Conservation (phyloP, 1,284 basidiomycete genomes). For the Ustilago esculenta region DNA sequence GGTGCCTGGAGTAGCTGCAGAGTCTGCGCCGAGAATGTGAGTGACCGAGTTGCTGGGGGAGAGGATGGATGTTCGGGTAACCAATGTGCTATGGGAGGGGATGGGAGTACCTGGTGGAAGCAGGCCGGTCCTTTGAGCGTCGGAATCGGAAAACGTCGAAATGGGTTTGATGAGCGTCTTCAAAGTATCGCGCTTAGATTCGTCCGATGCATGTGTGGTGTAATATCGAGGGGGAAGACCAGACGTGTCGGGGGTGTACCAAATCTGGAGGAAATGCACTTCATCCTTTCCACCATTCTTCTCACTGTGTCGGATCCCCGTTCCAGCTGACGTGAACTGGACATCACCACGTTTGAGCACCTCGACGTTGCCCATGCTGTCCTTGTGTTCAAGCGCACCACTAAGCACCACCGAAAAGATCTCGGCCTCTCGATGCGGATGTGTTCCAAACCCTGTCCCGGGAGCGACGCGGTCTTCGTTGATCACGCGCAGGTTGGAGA, state of each 20-base stretch:
- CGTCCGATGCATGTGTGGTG: slow-evolving; percentile 44
- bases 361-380: slow-evolving; percentile 89
- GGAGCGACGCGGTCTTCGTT: slow-evolving; percentile 89
- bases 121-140: slow-evolving; percentile 29
- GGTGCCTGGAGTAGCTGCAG: slow-evolving; percentile 13
- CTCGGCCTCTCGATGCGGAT: slow-evolving; percentile 79
- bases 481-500: slow-evolving; percentile 71
- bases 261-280: slow-evolving; percentile 60
- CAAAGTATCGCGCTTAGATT: slow-evolving; percentile 42
- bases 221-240: slow-evolving; percentile 51
- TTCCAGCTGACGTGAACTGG: slow-evolving; percentile 89
- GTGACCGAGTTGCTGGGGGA: slow-evolving; percentile 23
- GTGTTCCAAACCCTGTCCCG: slow-evolving; percentile 82
- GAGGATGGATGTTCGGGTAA: slow-evolving; percentile 46
- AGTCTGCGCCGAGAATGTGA: slow-evolving; percentile 46
- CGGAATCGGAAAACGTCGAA: slow-evolving; percentile 20
- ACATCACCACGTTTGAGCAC: slow-evolving; percentile 85
- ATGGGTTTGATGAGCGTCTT: slow-evolving; percentile 53
- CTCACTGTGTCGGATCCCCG: slow-evolving; percentile 77
- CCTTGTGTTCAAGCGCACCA: slow-evolving; percentile 78
- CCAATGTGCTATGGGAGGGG: slow-evolving; percentile 43
- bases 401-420: slow-evolving; percentile 87
- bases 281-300: slow-evolving; percentile 75
- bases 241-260: slow-evolving; percentile 48
- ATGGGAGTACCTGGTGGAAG: slow-evolving; percentile 44